Conservation (phyloP, 257 asterid genomes). For the Anisodus acutangulus region DNA sequence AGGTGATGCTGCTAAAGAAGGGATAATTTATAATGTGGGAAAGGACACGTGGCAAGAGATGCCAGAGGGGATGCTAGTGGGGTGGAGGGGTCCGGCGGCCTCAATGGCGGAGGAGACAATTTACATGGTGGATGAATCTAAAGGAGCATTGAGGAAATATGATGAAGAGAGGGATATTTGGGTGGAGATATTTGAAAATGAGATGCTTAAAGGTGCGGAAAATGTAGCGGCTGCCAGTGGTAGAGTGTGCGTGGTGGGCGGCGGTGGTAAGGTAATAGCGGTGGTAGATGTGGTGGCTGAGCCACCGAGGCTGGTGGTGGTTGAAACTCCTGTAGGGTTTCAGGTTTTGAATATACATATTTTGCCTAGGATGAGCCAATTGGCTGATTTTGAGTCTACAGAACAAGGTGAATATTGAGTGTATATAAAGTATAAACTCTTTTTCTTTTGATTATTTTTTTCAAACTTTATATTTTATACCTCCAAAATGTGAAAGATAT, state of each 20-base stretch:
- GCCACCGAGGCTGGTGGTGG: constrained; percentile 53
- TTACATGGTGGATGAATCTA: constrained; percentile 67
- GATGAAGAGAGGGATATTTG: constrained; percentile 56
- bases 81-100: constrained; percentile 78
- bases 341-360: constrained; percentile 58
- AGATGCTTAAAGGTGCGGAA: constrained; percentile 58
- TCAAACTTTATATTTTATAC: not conserved
- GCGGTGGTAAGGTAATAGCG: constrained; percentile 44
- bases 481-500: not conserved
- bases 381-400: not conserved
- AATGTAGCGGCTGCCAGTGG: constrained; percentile 64
- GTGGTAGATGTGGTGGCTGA: constrained; percentile 70
- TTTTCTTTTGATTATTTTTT: not conserved
- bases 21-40: constrained; percentile 46
- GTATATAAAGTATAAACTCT: not conserved
- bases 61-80: constrained; percentile 66
- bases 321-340: constrained; percentile 59
- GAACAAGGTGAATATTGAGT: not conserved
- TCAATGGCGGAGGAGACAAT: constrained; percentile 73
- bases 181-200: constrained; percentile 51
- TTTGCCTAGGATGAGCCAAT: constrained; percentile 58
- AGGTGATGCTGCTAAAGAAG: constrained; percentile 63
- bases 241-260: constrained; percentile 61
- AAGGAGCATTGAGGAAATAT: constrained; percentile 57
- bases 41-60: constrained; percentile 54